These are phyloP conservation scores for Camelina hispida DNA, from an alignment of 345 rosid genomes.

Conservation along the genomic window DNA sequence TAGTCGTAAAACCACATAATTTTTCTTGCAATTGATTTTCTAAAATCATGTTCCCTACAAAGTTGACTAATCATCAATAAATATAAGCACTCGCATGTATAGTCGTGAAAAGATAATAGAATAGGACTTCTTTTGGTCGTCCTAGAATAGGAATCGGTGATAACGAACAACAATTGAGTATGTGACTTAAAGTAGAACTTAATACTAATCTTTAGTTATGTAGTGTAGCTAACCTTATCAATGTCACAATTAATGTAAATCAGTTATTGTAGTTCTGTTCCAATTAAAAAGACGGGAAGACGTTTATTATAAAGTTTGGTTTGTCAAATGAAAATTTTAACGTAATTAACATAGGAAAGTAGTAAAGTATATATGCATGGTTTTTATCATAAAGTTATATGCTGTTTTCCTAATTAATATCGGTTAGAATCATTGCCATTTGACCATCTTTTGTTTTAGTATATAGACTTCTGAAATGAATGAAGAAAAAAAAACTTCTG, in stretches of 20 bases:
- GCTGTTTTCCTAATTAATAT: neutral
- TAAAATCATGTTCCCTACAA: neutral
- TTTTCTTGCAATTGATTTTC: neutral
- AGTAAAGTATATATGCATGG: neutral
- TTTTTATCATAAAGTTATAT: neutral
- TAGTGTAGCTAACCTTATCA: neutral
- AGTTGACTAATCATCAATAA: slow-evolving; percentile 1
- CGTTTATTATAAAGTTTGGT: neutral
- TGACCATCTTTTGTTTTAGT: neutral
- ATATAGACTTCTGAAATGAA: neutral
- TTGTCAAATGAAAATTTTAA: neutral
- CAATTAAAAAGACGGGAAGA: neutral
- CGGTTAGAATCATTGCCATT: neutral
- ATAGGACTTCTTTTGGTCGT: neutral
- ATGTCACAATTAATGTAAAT: neutral
- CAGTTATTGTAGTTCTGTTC: neutral
- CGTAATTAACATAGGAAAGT: neutral
- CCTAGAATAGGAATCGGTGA: neutral
- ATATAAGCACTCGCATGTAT: slow-evolving; percentile 7
- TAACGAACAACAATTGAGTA: neutral
- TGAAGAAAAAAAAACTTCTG: neutral
- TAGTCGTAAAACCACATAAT: neutral
- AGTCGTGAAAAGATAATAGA: neutral
- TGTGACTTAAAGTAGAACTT: neutral
- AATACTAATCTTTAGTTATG: neutral